A percentile compares a stretch with the other conserved stretches of the same genome.
phyloP scores from a whole-genome alignment of 768 basidiomycete genomes.

The Kwoniella europaea region DNA sequence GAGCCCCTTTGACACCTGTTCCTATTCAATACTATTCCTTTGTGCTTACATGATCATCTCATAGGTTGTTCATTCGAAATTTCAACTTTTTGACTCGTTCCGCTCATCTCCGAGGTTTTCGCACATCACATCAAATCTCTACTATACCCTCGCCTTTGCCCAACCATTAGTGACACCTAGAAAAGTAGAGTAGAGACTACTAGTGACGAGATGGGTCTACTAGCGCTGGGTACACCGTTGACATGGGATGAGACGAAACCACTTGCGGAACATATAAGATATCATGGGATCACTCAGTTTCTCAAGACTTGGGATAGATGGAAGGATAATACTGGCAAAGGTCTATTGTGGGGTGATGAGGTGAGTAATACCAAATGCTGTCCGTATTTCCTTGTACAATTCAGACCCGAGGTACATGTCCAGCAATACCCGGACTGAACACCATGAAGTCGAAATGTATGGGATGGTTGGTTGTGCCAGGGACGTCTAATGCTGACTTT shows the following conservation, averaged over 20 bases:
- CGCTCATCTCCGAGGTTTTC: not conserved
- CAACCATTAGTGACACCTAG: not conserved
- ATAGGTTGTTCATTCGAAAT: not conserved
- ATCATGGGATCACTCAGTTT: slow-evolving; percentile 94
- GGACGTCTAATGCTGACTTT: not conserved
- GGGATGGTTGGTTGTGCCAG: too few species aligned
- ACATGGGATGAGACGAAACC: slow-evolving; percentile 87
- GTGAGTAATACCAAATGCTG: slow-evolving; percentile 60
- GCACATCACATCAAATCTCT: not conserved
- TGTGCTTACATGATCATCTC: not conserved
- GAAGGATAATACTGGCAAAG: slow-evolving; percentile 88
- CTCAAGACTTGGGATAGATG: slow-evolving; percentile 88
- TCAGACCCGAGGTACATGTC: not conserved
- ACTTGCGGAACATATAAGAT: slow-evolving; percentile 84
- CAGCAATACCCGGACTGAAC: too few species aligned
- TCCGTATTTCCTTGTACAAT: too few species aligned
- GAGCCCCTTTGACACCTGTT: not conserved
- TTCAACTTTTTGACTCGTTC: not conserved
- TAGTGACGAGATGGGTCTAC: slow-evolving; percentile 74
- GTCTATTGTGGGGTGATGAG: slow-evolving; percentile 98
- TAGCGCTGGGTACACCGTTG: slow-evolving; percentile 90
- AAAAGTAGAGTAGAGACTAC: not conserved
- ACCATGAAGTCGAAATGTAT: not conserved
- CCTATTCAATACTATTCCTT: not conserved
- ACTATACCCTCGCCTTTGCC: not conserved